Evolutionary conservation across 768 basidiomycete species (phyloP).

Genomic region (Dacryopinax spathularia): DNA sequence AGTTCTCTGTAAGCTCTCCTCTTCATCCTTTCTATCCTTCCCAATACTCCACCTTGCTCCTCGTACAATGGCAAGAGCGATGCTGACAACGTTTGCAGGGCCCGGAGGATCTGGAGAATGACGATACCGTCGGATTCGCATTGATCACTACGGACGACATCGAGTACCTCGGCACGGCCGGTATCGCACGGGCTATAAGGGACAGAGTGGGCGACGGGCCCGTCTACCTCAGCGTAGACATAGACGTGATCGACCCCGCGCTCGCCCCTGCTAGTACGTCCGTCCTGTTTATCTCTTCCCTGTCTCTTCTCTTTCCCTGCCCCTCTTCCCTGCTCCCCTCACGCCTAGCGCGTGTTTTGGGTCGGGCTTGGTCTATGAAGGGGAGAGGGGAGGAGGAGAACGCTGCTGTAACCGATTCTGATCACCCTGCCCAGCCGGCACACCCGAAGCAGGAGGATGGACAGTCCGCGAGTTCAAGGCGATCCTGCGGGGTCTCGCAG

Average conservation of each 20-base stretch:
- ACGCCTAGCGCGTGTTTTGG: too few relatives aligned
- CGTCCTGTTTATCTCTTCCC: too few relatives aligned
- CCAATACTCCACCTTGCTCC: too few relatives aligned
- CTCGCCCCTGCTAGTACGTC: conserved; percentile 62
- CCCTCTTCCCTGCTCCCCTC: too few relatives aligned
- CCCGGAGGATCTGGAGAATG: conserved; percentile 47
- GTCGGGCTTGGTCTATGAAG: too few relatives aligned
- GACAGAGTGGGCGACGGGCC: conserved; percentile 57
- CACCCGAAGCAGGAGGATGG: conserved; percentile 76
- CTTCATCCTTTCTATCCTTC: not conserved
- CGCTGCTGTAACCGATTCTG: too few relatives aligned
- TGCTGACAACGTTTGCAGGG: conserved; percentile 35
- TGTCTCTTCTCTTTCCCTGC: too few relatives aligned
- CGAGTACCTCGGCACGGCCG: conserved; percentile 59
- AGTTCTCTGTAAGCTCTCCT: conserved; percentile 36
- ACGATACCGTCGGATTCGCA: conserved; percentile 61
- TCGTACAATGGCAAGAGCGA: too few relatives aligned
- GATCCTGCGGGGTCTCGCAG: conserved; percentile 62
- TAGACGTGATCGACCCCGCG: conserved; percentile 71
- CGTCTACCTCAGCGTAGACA: conserved; percentile 63
- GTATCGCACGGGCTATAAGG: conserved; percentile 58
- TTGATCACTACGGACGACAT: conserved; percentile 70
- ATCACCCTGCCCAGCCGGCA: conserved; percentile 46
- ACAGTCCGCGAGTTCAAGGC: conserved; percentile 69
- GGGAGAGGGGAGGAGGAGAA: not conserved